Conservation (phyloP, 2,329 filamentous ascomycete genomes). For the Colletotrichum gigasporum region DNA sequence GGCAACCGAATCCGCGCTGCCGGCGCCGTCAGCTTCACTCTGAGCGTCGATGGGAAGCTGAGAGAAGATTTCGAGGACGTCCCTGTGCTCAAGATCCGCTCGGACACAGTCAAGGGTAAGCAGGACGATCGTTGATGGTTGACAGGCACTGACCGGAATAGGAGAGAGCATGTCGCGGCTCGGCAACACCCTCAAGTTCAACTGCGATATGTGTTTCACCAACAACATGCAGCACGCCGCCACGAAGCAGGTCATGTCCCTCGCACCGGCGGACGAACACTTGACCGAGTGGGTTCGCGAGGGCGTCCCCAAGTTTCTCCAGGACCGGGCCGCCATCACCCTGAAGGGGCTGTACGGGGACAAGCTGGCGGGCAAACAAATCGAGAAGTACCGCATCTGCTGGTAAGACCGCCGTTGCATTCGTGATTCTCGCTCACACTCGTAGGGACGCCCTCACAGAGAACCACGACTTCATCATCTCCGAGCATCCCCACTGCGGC, state of each 20-base stretch:
- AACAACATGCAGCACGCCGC: slow-evolving; percentile 58
- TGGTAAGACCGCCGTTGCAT: slow-evolving; percentile 45
- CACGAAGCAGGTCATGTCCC: slow-evolving; percentile 61
- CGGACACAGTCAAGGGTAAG: slow-evolving; percentile 52
- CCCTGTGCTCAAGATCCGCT: slow-evolving; percentile 62
- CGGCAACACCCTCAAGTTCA: slow-evolving; percentile 67
- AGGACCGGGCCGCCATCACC: slow-evolving; percentile 50
- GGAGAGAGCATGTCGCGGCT: slow-evolving; percentile 55
- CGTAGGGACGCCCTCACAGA: slow-evolving; percentile 69
- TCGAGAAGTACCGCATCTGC: slow-evolving; percentile 56
- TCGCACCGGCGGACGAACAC: slow-evolving; percentile 52
- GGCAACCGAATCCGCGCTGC: slow-evolving; percentile 65
- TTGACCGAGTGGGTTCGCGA: slow-evolving; percentile 54
- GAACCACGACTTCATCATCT: slow-evolving; percentile 70
- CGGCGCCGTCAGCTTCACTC: slow-evolving; percentile 57
- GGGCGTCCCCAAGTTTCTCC: slow-evolving; percentile 52
- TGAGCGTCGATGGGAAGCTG: slow-evolving; percentile 52
- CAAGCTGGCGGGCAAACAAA: slow-evolving; percentile 46
- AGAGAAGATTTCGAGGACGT: slow-evolving; percentile 56
- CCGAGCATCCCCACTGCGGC: slow-evolving; percentile 56
- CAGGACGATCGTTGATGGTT: not conserved
- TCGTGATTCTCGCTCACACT: not conserved
- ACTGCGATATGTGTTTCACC: slow-evolving; percentile 66
- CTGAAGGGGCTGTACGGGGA: slow-evolving; percentile 53
- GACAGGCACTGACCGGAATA: slow-evolving; percentile 33